Percentiles rank a stretch among this genome's conserved stretches.
phyloP scores from a whole-genome alignment of 192 early-diverging fungal genomes.

The Backusella tarrabulga region DNA sequence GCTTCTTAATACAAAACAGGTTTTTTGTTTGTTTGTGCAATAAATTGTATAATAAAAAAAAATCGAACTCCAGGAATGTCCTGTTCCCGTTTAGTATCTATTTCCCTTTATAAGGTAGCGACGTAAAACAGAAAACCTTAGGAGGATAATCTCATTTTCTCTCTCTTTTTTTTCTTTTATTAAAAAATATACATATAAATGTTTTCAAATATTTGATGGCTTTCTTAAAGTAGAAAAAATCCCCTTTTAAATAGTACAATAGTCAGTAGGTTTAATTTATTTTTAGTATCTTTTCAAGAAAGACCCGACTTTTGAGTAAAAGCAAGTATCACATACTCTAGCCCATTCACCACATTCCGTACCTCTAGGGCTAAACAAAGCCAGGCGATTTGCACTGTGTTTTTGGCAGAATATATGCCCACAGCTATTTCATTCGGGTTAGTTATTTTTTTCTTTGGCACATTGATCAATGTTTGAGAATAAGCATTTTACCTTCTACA shows the following conservation, averaged over 20 bases:
- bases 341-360: conserved; percentile 16
- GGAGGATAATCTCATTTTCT: neutral
- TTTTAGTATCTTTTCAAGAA: neutral
- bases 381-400: conserved; percentile 13
- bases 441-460: neutral
- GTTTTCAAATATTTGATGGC: neutral
- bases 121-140: neutral
- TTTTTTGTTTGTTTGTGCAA: neutral
- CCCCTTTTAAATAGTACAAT: neutral
- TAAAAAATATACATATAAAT: neutral
- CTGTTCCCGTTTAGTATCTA: neutral
- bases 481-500: conserved; percentile 6
- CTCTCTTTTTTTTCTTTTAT: neutral
- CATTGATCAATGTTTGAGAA: neutral
- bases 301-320: conserved; percentile 4
- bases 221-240: neutral
- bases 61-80: neutral
- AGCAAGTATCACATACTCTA: conserved; percentile 22
- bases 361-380: conserved; percentile 5
- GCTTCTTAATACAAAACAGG: neutral
- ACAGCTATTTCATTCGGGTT: conserved; percentile 7
- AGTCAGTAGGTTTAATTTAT: neutral
- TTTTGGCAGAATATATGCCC: conserved; percentile 20
- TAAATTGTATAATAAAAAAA: neutral
- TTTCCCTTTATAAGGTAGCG: neutral